phyloP scores from a whole-genome alignment of 495 filamentous ascomycete species.

The Amniculicola lignicola region DNA sequence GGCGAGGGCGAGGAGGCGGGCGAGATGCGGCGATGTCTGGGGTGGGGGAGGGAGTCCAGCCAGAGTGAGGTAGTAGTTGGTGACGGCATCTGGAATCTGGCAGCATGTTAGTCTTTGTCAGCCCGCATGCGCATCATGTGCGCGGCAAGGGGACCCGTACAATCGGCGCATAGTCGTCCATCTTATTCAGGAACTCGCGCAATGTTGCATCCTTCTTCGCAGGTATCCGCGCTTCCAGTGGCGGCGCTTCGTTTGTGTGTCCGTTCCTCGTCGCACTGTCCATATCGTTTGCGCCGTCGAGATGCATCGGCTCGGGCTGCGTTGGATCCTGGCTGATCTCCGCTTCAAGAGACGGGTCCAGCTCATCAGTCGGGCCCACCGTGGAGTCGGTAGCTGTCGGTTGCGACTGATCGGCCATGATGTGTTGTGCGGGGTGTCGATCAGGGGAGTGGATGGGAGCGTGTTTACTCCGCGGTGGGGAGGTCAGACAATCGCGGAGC shows the following conservation, averaged over 20 bases:
- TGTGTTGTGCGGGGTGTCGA: not conserved
- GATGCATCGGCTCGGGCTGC: conserved; percentile 32
- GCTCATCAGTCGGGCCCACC: conserved; percentile 25
- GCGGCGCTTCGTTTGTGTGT: conserved; percentile 3
- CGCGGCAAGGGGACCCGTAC: conserved; percentile 52
- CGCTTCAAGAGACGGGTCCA: conserved; percentile 35
- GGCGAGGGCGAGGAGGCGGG: conserved; percentile 88
- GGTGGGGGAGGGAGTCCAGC: conserved; percentile 88
- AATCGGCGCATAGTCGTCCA: conserved; percentile 98
- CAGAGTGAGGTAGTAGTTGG: conserved; percentile 94
- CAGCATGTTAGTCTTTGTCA: conserved; percentile 26
- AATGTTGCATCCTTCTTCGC: conserved; percentile 86
- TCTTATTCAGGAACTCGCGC: conserved; percentile 86
- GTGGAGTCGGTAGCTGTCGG: conserved; percentile 6
- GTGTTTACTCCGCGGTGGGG: too few relatives aligned
- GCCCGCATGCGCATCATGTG: too few relatives aligned
- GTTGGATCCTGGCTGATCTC: conserved; percentile 30
- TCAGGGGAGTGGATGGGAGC: too few relatives aligned
- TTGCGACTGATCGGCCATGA: conserved; percentile 26
- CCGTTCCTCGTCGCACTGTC: conserved; percentile 24
- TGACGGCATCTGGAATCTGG: conserved; percentile 96
- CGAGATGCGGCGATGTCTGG: conserved; percentile 79
- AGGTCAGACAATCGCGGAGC: too few relatives aligned
- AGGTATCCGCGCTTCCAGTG: conserved; percentile 50
- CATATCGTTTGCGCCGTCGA: conserved; percentile 35